phyloP scores from a whole-genome alignment of 495 filamentous ascomycete genomes.

The Terfezia claveryi region DNA sequence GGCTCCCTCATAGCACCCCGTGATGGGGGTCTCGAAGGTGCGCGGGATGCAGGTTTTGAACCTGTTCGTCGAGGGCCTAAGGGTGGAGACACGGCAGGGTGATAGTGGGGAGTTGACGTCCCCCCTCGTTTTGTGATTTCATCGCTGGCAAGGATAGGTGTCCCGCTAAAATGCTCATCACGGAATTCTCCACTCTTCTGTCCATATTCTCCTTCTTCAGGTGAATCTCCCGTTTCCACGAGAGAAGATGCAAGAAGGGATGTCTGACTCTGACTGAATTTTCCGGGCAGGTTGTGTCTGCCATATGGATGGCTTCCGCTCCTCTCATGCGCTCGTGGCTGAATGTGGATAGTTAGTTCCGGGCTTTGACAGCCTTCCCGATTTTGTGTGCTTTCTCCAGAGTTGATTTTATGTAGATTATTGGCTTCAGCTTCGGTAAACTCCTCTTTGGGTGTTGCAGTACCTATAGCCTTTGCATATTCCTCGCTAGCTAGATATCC shows the following conservation, averaged over 20 bases:
- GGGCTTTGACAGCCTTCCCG: conserved; percentile 44
- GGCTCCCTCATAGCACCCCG: neutral
- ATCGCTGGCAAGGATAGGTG: conserved; percentile 70
- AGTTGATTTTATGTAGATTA: neutral
- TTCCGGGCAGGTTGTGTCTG: neutral
- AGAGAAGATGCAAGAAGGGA: conserved; percentile 12
- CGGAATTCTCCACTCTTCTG: neutral
- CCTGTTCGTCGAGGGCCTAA: conserved; percentile 9
- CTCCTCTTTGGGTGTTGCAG: neutral
- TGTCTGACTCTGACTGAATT: conserved; percentile 6
- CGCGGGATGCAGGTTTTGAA: conserved; percentile 10
- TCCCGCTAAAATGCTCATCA: conserved; percentile 30
- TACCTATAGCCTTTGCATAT: conserved; percentile 8
- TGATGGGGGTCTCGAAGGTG: conserved; percentile 7
- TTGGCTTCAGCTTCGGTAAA: neutral
- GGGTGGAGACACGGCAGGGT: conserved; percentile 35
- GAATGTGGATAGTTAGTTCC: conserved; percentile 41
- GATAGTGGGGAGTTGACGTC: conserved; percentile 33
- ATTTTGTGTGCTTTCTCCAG: neutral
- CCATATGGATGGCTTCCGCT: neutral
- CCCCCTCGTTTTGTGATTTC: conserved; percentile 61
- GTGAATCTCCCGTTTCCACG: conserved; percentile 8
- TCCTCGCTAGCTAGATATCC: conserved; percentile 26
- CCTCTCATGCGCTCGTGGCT: conserved; percentile 30
- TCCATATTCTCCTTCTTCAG: conserved; percentile 30